These are phyloP conservation scores for Collybiopsis confluens DNA, from an alignment of 768 basidiomycete genomes.

Conservation along the genomic window DNA sequence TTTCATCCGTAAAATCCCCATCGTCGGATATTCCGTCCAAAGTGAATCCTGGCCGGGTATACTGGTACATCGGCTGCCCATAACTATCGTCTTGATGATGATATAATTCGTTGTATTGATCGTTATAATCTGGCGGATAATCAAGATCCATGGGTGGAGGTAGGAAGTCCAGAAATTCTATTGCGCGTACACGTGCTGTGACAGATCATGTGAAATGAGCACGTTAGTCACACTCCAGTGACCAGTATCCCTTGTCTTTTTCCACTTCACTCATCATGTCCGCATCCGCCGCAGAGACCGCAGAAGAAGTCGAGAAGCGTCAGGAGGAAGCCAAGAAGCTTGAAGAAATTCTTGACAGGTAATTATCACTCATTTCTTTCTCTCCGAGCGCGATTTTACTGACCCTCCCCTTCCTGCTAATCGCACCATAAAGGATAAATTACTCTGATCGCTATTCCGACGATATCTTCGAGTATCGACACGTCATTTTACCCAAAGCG, in stretches of 20 bases:
- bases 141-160: constrained; percentile 1
- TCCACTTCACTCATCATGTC: constrained; percentile 16
- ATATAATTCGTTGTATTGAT: background rate
- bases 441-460: constrained; percentile 92
- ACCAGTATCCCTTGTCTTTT: too few species aligned
- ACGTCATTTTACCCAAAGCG: constrained; percentile 94
- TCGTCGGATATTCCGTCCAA: constrained; percentile 24
- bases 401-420: too few species aligned
- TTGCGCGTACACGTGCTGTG: background rate
- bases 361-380: constrained; percentile 15
- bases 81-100: background rate
- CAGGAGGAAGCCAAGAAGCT: constrained; percentile 48
- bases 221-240: background rate
- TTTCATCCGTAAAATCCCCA: constrained; percentile 20
- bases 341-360: constrained; percentile 82
- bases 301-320: constrained; percentile 28
- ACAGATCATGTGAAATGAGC: background rate
- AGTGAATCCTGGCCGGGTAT: background rate
- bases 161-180: too few species aligned
- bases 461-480: constrained; percentile 91
- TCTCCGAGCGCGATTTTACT: constrained; percentile 13
- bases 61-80: background rate
- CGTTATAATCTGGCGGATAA: constrained; percentile 2
- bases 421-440: constrained; percentile 64
- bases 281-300: constrained; percentile 20